These are phyloP conservation scores for Yamadazyma atlantica DNA, from an alignment of 1,139 yeast genomes.

Conservation along the genomic window DNA sequence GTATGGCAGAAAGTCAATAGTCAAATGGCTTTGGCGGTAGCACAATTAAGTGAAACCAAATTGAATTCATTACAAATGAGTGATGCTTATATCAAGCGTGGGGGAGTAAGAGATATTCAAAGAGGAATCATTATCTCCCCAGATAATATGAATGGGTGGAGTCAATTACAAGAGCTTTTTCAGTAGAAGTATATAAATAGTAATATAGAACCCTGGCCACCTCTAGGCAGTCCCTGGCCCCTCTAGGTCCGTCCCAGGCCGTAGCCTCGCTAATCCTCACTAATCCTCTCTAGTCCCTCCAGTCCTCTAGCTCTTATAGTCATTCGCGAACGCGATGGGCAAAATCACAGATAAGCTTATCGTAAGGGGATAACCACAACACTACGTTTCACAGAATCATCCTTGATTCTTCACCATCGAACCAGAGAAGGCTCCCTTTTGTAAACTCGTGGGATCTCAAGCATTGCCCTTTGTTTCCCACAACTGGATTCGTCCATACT, in stretches of 20 bases:
- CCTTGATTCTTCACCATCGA: no score
- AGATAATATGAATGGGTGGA: not conserved
- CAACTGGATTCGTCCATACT: no score
- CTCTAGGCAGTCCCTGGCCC: no score
- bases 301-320: no score
- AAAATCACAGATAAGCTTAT: not conserved
- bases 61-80: conserved; percentile 55
- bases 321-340: not conserved
- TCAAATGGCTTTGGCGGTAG: conserved; percentile 45
- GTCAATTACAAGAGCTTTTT: not conserved
- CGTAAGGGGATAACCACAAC: not conserved
- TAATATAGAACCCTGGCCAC: not conserved
- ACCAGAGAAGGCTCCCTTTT: no score
- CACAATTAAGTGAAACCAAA: conserved; percentile 49
- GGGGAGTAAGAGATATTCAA: conserved; percentile 55
- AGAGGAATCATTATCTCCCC: conserved; percentile 49
- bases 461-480: no score
- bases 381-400: not conserved
- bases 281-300: no score
- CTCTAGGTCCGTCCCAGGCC: no score
- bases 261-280: no score
- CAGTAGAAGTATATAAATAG: not conserved
- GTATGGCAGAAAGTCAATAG: conserved; percentile 68
- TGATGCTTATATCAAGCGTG: conserved; percentile 46
- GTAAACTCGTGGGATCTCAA: no score